phyloP scores from a whole-genome alignment of 2,329 filamentous ascomycete species.

The Coniochaeta sp. region DNA sequence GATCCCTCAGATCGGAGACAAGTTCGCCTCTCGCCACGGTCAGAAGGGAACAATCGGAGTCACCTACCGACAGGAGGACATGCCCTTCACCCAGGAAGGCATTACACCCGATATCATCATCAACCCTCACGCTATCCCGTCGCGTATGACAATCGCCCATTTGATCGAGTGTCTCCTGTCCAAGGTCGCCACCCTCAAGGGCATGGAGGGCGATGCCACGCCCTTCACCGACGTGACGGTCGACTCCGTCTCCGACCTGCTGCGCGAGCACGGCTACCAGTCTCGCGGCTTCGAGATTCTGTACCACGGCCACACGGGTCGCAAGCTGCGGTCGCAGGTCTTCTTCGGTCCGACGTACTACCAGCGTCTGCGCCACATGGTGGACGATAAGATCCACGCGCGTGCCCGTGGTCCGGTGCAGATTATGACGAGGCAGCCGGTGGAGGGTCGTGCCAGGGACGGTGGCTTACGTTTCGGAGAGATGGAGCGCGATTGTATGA shows the following conservation, averaged over 20 bases:
- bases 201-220: slow-evolving; percentile 93
- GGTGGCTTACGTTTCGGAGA: slow-evolving; percentile 99
- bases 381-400: slow-evolving; percentile 99
- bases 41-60: slow-evolving; percentile 99
- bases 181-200: slow-evolving; percentile 89
- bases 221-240: slow-evolving; percentile 98
- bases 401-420: slow-evolving; percentile 93
- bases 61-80: slow-evolving; percentile 94
- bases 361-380: slow-evolving; percentile 97
- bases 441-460: slow-evolving; percentile 96
- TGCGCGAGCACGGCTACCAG: slow-evolving; percentile 88
- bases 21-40: slow-evolving; percentile 97
- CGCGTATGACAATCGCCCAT: slow-evolving; percentile 99
- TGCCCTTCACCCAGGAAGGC: slow-evolving; percentile 93
- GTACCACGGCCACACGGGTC: slow-evolving; percentile 97
- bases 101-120: slow-evolving; percentile 94
- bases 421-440: slow-evolving; percentile 93
- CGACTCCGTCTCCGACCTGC: slow-evolving; percentile 79
- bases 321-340: slow-evolving; percentile 87
- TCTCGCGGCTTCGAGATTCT: slow-evolving; percentile 96
- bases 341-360: slow-evolving; percentile 99
- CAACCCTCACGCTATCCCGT: slow-evolving; percentile 98
- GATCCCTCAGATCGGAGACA: slow-evolving; percentile 97
- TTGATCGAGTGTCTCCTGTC: slow-evolving; percentile 98
- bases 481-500: slow-evolving; percentile 99